Conservation (phyloP, 441 rosid species). For the Erodium moschatum region DNA sequence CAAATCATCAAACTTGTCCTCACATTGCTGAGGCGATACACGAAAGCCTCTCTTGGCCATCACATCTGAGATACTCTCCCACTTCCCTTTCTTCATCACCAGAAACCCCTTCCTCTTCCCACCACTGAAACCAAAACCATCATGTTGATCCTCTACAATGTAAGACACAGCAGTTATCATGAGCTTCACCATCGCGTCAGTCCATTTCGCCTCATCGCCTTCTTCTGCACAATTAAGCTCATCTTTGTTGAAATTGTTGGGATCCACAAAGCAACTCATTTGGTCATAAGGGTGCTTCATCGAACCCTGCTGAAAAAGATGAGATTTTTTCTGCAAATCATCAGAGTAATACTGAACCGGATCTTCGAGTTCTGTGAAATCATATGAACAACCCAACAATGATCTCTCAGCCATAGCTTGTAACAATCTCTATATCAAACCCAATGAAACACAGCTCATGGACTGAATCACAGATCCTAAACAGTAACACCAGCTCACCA, state of each 20-base stretch:
- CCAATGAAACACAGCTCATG: not conserved
- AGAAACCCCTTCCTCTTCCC: conserved; percentile 6
- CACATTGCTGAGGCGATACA: conserved; percentile 33
- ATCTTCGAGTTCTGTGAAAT: not conserved
- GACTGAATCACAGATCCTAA: not conserved
- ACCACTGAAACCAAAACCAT: not conserved
- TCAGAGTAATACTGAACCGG: not conserved
- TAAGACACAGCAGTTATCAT: conserved; percentile 27
- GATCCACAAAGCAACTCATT: not conserved
- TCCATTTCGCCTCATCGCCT: conserved; percentile 22
- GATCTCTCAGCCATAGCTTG: conserved; percentile 17
- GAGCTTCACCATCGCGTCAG: conserved; percentile 28
- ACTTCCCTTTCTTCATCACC: conserved; percentile 27
- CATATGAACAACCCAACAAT: conserved; percentile 5
- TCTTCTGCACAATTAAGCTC: conserved; percentile 9
- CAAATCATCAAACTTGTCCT: conserved; percentile 10
- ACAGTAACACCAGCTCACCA: not conserved
- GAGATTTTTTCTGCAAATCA: conserved; percentile 2
- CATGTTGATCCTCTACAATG: not conserved
- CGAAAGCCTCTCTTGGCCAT: conserved; percentile 26
- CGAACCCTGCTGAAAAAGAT: conserved; percentile 6
- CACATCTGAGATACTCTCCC: conserved; percentile 25
- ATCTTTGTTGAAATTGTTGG: conserved; percentile 8
- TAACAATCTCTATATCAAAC: not conserved
- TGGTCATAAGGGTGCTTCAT: too few species aligned